phyloP scores from a whole-genome alignment of 192 early-diverging fungal genomes.

The Linnemannia hyalina region DNA sequence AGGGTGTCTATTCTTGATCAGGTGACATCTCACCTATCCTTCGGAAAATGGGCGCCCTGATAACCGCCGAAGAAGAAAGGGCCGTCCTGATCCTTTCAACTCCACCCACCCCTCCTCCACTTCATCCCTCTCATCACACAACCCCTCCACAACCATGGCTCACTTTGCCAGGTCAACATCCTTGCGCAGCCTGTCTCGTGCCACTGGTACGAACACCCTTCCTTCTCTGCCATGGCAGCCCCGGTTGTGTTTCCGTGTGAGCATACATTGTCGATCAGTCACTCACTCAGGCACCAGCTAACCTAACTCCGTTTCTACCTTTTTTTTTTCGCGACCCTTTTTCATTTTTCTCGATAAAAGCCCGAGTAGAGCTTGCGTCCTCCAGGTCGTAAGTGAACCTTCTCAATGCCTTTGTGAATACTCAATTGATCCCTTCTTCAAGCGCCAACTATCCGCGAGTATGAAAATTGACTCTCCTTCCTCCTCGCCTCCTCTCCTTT shows the following conservation, averaged over 20 bases:
- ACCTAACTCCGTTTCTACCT: background rate
- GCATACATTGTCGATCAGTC: background rate
- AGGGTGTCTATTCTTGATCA: background rate
- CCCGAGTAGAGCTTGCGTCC: background rate
- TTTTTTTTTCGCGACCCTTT: background rate
- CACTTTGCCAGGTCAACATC: constrained; percentile 38
- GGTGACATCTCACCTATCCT: background rate
- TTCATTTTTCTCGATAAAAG: background rate
- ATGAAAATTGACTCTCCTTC: background rate
- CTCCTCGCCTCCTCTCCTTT: background rate
- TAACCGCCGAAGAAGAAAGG: background rate
- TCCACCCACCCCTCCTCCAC: background rate
- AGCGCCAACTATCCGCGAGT: background rate
- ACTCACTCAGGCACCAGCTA: background rate
- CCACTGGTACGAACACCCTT: constrained; percentile 13
- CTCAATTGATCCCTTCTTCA: background rate
- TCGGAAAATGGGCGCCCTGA: background rate
- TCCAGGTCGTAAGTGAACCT: constrained; percentile 6
- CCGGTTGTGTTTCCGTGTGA: background rate
- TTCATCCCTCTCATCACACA: background rate
- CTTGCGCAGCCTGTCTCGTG: constrained; percentile 27
- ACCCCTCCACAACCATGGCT: constrained; percentile 24
- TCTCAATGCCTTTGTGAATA: background rate
- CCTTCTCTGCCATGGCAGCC: background rate
- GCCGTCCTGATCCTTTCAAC: background rate